Evolutionary conservation across 129 eudicot species (phyloP).

Genomic region (Cynara cardunculus): DNA sequence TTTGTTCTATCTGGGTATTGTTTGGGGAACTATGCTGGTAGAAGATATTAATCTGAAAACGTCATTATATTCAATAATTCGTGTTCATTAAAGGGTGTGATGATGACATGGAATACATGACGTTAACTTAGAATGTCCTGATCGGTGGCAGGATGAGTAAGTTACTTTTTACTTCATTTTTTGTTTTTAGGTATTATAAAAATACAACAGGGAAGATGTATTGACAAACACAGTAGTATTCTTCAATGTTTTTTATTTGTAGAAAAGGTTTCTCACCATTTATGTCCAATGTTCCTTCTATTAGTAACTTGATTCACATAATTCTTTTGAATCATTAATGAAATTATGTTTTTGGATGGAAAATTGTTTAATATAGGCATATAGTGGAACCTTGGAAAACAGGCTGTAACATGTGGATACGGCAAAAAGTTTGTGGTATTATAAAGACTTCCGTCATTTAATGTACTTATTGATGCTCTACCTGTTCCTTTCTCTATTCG

Average conservation of each 20-base stretch:
- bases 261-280: background rate
- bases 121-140: background rate
- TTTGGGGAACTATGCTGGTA: background rate
- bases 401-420: background rate
- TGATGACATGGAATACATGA: background rate
- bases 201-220: background rate
- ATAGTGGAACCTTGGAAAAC: background rate
- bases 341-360: background rate
- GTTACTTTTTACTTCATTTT: background rate
- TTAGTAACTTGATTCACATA: background rate
- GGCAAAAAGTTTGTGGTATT: background rate
- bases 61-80: background rate
- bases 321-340: background rate
- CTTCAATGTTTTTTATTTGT: background rate
- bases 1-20: background rate
- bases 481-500: background rate
- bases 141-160: background rate
- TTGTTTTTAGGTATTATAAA: background rate
- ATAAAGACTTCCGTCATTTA: background rate
- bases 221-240: background rate
- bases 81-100: background rate
- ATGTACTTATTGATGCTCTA: background rate
- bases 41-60: background rate
- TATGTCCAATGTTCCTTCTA: background rate
- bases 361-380: background rate